Evolutionary conservation across 805 yeast genomes (phyloP), one percentile per base, ranked within the genome.

Genomic region (Hagleromyces aurorensis): DNA sequence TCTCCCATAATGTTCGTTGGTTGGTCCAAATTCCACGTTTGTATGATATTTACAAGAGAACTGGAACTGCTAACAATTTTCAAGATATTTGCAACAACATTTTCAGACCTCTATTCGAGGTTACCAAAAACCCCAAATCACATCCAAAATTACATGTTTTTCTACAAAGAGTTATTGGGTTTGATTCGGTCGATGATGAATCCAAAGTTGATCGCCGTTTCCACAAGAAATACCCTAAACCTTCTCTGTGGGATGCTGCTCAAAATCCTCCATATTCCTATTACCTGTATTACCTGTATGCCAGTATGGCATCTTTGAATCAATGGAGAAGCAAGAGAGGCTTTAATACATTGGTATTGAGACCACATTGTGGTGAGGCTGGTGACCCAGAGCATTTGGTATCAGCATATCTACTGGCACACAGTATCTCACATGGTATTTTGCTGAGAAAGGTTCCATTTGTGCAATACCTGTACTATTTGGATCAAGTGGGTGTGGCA

Each of bases 331-430:
- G 67, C 19, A 67, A 64, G 34, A 69, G 87, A 34, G 80, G 82
- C 0, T 81, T 74, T 59, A 87, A 82, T 55, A 87, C 96, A 0
- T 78, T 91, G 59, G 93, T 85, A n/a, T 64, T 91, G 46, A 72
- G 98, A 48, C 99, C 99, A 3, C 99, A 91, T 57, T 84, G 95
- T 45, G 99, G 99, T 40, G 99, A 91, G 59, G 99, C 98, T n/a
- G 99, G 99, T 37, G 98, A 91, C 52, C 96, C 97, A 1, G 97
- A 91, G 50, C 98, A 91, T 63, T 67, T 93, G 50, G 83, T 87
- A 25, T 71, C 87, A 29, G 87, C 98, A 1, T 91, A 81, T 48
- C 60, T 91, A 48, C 74, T 91, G 1, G 77, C 96, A 1, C 93
- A 89, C 50, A 84, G 94, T 29, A 91, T 91, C 37, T 83, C 94